phyloP scores from a whole-genome alignment of 345 rosid genomes.

The Salix caprea region DNA sequence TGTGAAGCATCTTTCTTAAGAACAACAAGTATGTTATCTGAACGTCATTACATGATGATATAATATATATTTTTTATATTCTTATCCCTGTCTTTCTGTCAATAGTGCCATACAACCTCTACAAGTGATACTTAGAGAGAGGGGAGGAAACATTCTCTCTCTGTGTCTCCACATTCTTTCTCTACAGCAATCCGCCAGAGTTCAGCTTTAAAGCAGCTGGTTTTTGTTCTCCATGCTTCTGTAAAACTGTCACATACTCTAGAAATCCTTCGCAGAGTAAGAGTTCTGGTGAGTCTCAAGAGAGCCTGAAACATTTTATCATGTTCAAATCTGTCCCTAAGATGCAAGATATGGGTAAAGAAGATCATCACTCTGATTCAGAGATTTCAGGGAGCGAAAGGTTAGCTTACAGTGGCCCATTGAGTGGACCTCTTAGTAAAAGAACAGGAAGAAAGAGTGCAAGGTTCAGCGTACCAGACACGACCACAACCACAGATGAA shows the following conservation, averaged over 20 bases:
- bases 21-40: background rate
- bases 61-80: background rate
- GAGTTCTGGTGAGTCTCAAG: too few species aligned
- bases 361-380: slow-evolving; percentile 35
- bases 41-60: background rate
- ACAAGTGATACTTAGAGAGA: background rate
- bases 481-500: slow-evolving; percentile 25
- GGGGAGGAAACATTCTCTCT: background rate
- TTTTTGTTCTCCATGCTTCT: background rate
- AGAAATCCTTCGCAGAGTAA: background rate
- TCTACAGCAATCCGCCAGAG: background rate
- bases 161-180: background rate
- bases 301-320: background rate
- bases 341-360: slow-evolving; percentile 28
- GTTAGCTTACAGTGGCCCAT: slow-evolving; percentile 34
- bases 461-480: slow-evolving; percentile 27
- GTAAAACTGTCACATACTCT: background rate
- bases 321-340: background rate
- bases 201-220: background rate
- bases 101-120: background rate
- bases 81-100: background rate
- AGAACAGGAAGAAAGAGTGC: slow-evolving; percentile 38
- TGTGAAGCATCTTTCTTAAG: background rate
- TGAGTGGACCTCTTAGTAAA: slow-evolving; percentile 54
- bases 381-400: slow-evolving; percentile 32